phyloP scores from a whole-genome alignment of 1,139 yeast species.

The Blastobotrys indianensis region DNA sequence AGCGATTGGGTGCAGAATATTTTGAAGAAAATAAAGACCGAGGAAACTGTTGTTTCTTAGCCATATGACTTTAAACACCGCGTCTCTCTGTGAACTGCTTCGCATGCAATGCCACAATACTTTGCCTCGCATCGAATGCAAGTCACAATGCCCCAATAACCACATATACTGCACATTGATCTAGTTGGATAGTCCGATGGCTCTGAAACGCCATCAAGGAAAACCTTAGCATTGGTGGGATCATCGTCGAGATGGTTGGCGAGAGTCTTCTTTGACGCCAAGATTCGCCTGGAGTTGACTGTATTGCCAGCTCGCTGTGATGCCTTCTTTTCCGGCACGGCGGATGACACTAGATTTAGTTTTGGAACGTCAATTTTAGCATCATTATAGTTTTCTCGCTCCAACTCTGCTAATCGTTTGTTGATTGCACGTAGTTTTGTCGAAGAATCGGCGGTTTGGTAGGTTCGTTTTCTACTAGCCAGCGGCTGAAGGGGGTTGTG shows the following conservation, averaged over 20 bases:
- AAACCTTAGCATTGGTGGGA: constrained; percentile 29
- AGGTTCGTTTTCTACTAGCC: constrained; percentile 9
- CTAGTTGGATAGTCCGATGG: constrained; percentile 35
- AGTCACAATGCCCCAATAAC: constrained; percentile 35
- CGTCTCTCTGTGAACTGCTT: constrained; percentile 37
- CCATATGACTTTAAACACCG: constrained; percentile 34
- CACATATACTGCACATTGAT: constrained; percentile 38
- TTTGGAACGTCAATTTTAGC: constrained; percentile 37
- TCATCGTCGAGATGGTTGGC: constrained; percentile 41
- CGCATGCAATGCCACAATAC: constrained; percentile 36
- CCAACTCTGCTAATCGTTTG: constrained; percentile 36
- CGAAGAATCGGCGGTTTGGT: constrained; percentile 23
- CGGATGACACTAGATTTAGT: constrained; percentile 22
- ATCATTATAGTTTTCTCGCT: constrained; percentile 38
- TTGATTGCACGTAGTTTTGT: constrained; percentile 27
- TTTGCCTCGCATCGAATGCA: constrained; percentile 37
- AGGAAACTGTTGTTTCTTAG: constrained; percentile 1
- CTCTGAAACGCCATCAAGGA: constrained; percentile 28
- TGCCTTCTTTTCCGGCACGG: constrained; percentile 12
- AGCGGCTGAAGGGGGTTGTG: not conserved
- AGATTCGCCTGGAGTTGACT: constrained; percentile 33
- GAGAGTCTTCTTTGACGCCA: constrained; percentile 37
- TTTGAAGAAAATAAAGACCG: not conserved
- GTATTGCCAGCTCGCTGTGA: constrained; percentile 27
- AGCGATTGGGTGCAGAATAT: constrained; percentile 1